A percentile compares a stretch with the other conserved stretches of the same genome.
Evolutionary conservation across 225 moss, liverwort and hornwort genomes (phyloP).

Genomic region (Bryum argenteum): DNA sequence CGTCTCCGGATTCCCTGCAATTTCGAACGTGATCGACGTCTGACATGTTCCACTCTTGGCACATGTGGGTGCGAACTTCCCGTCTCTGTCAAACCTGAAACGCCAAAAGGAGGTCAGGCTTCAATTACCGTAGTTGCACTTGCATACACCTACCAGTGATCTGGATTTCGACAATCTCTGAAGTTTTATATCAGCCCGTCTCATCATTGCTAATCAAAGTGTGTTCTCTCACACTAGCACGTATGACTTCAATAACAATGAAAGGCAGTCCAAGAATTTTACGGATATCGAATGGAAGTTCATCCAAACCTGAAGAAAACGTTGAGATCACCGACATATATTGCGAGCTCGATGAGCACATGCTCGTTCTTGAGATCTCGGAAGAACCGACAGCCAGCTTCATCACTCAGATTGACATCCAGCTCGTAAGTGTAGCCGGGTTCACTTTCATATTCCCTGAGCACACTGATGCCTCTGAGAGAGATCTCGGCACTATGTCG

Average conservation of each 20-base stretch:
- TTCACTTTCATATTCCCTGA: conserved; percentile 9
- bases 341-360: conserved; percentile 2
- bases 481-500: background rate
- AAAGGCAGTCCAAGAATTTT: too few species aligned
- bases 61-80: background rate
- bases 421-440: background rate
- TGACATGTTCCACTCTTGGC: background rate
- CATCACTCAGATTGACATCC: background rate
- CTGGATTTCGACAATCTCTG: too few species aligned
- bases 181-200: too few species aligned
- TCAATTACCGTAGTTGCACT: too few species aligned
- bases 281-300: too few species aligned
- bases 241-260: too few species aligned
- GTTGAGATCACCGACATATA: background rate
- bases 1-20: background rate
- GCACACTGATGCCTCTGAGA: background rate
- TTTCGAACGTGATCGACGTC: conserved; percentile 1
- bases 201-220: too few species aligned
- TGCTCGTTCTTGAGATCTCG: background rate
- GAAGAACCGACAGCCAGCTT: background rate
- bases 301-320: background rate
- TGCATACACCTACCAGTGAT: too few species aligned
- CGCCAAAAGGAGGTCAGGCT: too few species aligned
- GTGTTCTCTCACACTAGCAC: too few species aligned
- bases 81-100: conserved; percentile 9